Conservation (phyloP, 768 basidiomycete species). For the Amanita phalloides region DNA sequence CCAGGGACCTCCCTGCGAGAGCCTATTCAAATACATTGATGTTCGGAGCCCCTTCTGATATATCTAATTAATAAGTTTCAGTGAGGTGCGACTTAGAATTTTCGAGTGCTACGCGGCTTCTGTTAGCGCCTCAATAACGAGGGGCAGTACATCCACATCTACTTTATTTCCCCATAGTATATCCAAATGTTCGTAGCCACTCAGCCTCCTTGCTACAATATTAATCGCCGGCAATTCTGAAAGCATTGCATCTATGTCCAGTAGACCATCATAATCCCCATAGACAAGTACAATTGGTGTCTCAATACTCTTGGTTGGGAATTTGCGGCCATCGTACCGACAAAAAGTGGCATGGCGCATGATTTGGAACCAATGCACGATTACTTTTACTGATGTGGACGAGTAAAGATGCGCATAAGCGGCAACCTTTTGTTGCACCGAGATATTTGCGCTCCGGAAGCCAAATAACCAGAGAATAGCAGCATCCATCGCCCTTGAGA, state of each 20-base stretch:
- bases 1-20: too few relatives aligned
- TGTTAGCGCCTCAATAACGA: slow-evolving; percentile 53
- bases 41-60: too few relatives aligned
- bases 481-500: slow-evolving; percentile 54
- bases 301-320: slow-evolving; percentile 76
- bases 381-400: slow-evolving; percentile 71
- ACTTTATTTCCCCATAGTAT: slow-evolving; percentile 72
- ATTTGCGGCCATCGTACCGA: slow-evolving; percentile 83
- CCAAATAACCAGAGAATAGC: slow-evolving; percentile 67
- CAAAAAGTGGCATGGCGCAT: slow-evolving; percentile 73
- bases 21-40: too few relatives aligned
- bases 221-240: slow-evolving; percentile 58
- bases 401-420: slow-evolving; percentile 81
- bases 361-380: slow-evolving; percentile 90
- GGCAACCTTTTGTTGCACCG: slow-evolving; percentile 56
- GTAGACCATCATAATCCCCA: slow-evolving; percentile 63
- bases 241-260: slow-evolving; percentile 73
- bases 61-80: too few relatives aligned
- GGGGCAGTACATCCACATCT: slow-evolving; percentile 66
- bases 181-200: slow-evolving; percentile 71
- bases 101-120: too few relatives aligned
- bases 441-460: slow-evolving; percentile 63
- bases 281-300: slow-evolving; percentile 71
- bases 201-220: slow-evolving; percentile 36
- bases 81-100: too few relatives aligned